phyloP scores from a whole-genome alignment of 768 basidiomycete species.

The Suillus weaverae region DNA sequence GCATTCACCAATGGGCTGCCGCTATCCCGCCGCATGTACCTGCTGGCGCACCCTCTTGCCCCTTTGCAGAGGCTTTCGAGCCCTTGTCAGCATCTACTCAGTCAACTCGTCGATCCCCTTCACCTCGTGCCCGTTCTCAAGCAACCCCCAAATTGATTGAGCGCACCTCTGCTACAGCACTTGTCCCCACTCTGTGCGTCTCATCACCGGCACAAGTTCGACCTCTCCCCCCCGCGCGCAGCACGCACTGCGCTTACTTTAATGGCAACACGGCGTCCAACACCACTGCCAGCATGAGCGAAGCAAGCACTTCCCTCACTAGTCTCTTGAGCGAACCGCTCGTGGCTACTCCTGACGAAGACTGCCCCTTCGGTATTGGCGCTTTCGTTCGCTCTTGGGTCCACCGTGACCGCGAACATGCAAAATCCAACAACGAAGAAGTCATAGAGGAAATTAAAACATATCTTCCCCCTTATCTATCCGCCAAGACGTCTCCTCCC shows the following conservation, averaged over 20 bases:
- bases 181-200: constrained; percentile 51
- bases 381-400: constrained; percentile 35
- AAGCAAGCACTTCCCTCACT: constrained; percentile 51
- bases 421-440: constrained; percentile 28
- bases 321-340: constrained; percentile 46
- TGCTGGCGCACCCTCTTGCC: constrained; percentile 29
- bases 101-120: constrained; percentile 4
- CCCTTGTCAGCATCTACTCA: constrained; percentile 4
- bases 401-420: constrained; percentile 24
- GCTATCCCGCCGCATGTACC: constrained; percentile 33
- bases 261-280: constrained; percentile 30
- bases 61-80: constrained; percentile 23
- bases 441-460: constrained; percentile 32
- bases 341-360: constrained; percentile 41
- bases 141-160: constrained; percentile 37
- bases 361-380: constrained; percentile 48
- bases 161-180: constrained; percentile 30
- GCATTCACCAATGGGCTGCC: constrained; percentile 31
- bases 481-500: constrained; percentile 15
- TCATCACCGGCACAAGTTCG: constrained; percentile 40
- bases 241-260: constrained; percentile 34
- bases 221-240: constrained; percentile 28
- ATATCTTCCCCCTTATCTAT: constrained; percentile 27
- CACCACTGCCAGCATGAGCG: constrained; percentile 34
- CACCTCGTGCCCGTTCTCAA: constrained; percentile 21